Conservation (phyloP, 2,329 filamentous ascomycete species). For the Aspergillus pseudoglaucus region DNA sequence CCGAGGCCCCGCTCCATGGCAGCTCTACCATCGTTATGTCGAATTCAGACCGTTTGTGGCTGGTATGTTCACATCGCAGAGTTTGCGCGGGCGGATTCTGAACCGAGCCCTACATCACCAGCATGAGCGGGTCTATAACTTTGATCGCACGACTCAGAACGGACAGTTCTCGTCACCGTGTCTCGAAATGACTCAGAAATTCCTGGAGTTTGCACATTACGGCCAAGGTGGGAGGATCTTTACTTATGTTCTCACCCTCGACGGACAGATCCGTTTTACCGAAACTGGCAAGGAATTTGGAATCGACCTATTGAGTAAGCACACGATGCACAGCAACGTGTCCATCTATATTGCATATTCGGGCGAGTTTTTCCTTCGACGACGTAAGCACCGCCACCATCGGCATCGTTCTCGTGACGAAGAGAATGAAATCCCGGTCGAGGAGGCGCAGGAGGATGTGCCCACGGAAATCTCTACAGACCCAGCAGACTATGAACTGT, state of each 20-base stretch:
- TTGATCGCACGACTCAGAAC: constrained; percentile 66
- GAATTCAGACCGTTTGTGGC: constrained; percentile 89
- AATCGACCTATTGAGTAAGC: constrained; percentile 86
- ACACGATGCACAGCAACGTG: constrained; percentile 95
- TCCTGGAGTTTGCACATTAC: constrained; percentile 79
- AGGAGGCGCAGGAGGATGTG: constrained; percentile 32
- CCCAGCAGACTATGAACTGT: constrained; percentile 65
- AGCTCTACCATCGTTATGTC: constrained; percentile 85
- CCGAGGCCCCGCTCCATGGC: constrained; percentile 68
- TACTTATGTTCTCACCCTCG: constrained; percentile 85
- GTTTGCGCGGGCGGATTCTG: constrained; percentile 70
- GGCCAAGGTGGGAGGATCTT: constrained; percentile 81
- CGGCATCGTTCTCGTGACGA: constrained; percentile 27
- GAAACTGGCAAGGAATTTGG: constrained; percentile 95
- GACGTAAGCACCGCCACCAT: constrained; percentile 48
- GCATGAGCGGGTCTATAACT: constrained; percentile 84
- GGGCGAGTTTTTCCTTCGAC: constrained; percentile 85
- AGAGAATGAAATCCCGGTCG: constrained; percentile 24
- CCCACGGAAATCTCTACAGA: constrained; percentile 43
- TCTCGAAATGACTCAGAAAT: constrained; percentile 66
- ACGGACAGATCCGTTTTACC: constrained; percentile 81
- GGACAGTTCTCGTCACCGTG: constrained; percentile 62
- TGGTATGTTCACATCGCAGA: constrained; percentile 74
- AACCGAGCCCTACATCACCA: constrained; percentile 86
- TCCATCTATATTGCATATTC: constrained; percentile 85